phyloP scores from a whole-genome alignment of 495 filamentous ascomycete genomes.

The Xylaria grammica region DNA sequence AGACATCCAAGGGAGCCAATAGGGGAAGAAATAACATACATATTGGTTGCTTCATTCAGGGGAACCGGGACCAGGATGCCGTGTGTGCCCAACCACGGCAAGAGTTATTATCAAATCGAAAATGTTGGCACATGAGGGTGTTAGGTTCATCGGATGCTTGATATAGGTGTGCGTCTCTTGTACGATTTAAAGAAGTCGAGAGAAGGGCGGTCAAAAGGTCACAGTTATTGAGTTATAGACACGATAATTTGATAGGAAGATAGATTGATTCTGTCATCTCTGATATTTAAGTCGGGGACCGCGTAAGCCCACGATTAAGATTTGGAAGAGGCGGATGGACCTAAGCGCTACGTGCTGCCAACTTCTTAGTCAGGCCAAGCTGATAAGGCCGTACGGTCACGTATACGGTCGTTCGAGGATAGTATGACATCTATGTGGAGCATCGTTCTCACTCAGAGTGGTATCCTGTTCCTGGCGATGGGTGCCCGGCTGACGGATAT shows the following conservation, averaged over 20 bases:
- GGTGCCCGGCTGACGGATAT: constrained; percentile 6
- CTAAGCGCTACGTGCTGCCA: constrained; percentile 3
- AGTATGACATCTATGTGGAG: neutral
- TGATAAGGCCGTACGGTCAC: neutral
- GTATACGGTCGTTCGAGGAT: constrained; percentile 6
- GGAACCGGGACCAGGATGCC: constrained; percentile 9
- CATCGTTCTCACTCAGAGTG: constrained; percentile 2
- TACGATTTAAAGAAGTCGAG: constrained; percentile 6
- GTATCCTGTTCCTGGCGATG: constrained; percentile 5
- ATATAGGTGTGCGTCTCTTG: constrained; percentile 4
- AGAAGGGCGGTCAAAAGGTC: neutral
- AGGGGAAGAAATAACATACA: constrained; percentile 6
- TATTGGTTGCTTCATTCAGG: constrained; percentile 18
- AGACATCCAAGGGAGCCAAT: constrained; percentile 15
- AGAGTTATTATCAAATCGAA: constrained; percentile 7
- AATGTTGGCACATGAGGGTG: constrained; percentile 11
- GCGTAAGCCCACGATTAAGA: constrained; percentile 3
- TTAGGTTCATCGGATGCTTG: constrained; percentile 12
- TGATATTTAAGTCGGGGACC: neutral
- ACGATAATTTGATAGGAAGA: neutral
- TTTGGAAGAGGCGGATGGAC: constrained; percentile 5
- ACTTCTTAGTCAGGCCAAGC: neutral
- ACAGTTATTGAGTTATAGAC: constrained; percentile 1
- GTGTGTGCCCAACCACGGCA: constrained; percentile 18
- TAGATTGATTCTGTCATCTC: constrained; percentile 11